These are phyloP conservation scores for Chaetomiaceae sp. DNA, from an alignment of 2,329 filamentous ascomycete species.

Conservation along the genomic window DNA sequence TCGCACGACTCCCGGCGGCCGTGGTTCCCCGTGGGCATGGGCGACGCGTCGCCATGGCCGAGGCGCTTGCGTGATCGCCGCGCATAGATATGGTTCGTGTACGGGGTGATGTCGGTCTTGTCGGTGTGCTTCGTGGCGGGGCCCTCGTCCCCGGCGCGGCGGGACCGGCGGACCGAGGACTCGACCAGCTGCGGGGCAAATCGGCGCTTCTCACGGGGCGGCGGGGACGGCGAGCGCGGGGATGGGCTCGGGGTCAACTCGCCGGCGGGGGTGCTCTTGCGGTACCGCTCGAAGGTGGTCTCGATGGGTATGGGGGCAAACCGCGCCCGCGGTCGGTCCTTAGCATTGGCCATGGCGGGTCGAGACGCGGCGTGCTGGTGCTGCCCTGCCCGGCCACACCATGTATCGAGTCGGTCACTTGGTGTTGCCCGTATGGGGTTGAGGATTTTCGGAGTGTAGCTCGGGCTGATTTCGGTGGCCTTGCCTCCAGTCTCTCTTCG, in stretches of 20 bases:
- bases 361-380: background rate
- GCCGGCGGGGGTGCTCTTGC: constrained; percentile 37
- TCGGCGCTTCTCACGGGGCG: constrained; percentile 35
- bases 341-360: constrained; percentile 32
- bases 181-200: constrained; percentile 80
- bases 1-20: constrained; percentile 66
- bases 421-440: too few species aligned
- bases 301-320: constrained; percentile 68
- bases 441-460: background rate
- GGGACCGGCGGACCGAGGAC: constrained; percentile 61
- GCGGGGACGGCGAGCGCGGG: constrained; percentile 43
- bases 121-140: constrained; percentile 59
- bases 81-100: constrained; percentile 56
- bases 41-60: constrained; percentile 22
- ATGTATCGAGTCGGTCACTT: background rate
- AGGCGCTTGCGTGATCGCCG: constrained; percentile 38
- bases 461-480: too few species aligned
- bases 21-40: constrained; percentile 31
- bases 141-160: constrained; percentile 57
- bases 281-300: constrained; percentile 58
- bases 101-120: constrained; percentile 66
- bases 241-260: constrained; percentile 54
- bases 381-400: constrained; percentile 3
- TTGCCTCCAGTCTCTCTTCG: background rate
- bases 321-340: constrained; percentile 45